Conservation (phyloP, 179 eudicot genomes). For the Silene coronaria region DNA sequence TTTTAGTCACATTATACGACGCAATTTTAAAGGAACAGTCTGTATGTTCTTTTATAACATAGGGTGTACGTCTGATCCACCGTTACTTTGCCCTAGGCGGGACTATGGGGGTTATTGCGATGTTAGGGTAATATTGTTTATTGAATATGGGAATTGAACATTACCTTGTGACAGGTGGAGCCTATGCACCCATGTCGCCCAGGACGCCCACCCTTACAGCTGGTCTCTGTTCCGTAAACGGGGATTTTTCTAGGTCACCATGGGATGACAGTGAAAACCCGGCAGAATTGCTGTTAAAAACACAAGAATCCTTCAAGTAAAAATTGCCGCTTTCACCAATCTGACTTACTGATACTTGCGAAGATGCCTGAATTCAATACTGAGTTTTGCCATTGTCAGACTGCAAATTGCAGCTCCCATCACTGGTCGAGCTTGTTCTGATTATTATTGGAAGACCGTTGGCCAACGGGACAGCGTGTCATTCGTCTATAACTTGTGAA, state of each 20-base stretch:
- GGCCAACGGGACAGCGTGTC: not conserved
- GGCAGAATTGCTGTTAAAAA: slow-evolving; percentile 27
- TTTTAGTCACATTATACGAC: not conserved
- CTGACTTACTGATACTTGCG: not conserved
- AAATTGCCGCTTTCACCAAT: not conserved
- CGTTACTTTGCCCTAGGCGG: too few species aligned
- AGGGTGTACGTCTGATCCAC: not conserved
- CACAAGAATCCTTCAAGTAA: slow-evolving; percentile 21
- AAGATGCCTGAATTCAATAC: not conserved
- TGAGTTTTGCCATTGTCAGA: not conserved
- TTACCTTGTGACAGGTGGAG: slow-evolving; percentile 27
- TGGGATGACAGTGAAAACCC: slow-evolving; percentile 33
- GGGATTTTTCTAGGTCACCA: slow-evolving; percentile 27
- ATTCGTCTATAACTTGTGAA: not conserved
- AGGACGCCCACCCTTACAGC: slow-evolving; percentile 46
- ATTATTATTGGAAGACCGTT: not conserved
- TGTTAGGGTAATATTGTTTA: too few species aligned
- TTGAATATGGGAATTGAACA: not conserved
- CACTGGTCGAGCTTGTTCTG: slow-evolving; percentile 7
- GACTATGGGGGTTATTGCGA: too few species aligned
- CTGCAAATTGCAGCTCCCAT: not conserved
- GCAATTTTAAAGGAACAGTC: not conserved
- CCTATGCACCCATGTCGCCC: slow-evolving; percentile 43
- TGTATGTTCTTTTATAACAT: not conserved
- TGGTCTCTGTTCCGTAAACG: slow-evolving; percentile 35